Evolutionary conservation across 2,329 filamentous ascomycete species (phyloP), one percentile per base, ranked within the genome.

Genomic region (Zarea fungicola): DNA sequence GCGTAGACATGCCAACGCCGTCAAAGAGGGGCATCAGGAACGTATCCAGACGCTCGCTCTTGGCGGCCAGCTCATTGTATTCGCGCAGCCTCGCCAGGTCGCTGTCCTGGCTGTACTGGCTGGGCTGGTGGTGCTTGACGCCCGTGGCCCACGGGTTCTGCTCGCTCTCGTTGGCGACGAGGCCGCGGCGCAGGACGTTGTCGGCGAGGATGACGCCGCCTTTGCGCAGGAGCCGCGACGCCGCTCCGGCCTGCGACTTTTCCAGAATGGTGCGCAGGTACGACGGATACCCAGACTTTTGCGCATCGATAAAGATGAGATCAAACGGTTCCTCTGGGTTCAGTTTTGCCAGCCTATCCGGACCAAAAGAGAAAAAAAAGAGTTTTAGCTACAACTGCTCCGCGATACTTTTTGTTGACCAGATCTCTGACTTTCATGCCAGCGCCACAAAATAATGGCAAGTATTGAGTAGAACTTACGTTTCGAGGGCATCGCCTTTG

Each of bases 201-300:
- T 81, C 78, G 1, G 73, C 76, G 13, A 80, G 62, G 51, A 81
- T 73, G 49, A 80, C 62, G 0, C 74, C 76, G 7, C 72, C 74
- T 8, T 67, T 59, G 1, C 71, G 67, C 32, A 81, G 66, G 22
- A 81, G 66, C 6, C 74, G 68, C 13, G 53, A 16, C 6, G 55
- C 52, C 3, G 26, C 26, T 21, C 64, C 67, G 2, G 73, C 66
- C 42, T 56, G 57, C 5, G 75, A 78, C 42, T 62, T 58, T 16
- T 62, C 64, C 13, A 79, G 64, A 46, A 79, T 69, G 25, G 68
- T 63, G 18, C 62, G 58, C 31, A 79, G 64, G 58, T 78, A 79
- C 6, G 56, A 58, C 0, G 71, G 69, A 56, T 79, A 78, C n/a
- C 71, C 73, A 0, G 66, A 62, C 62, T 79, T 79, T 50, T 79